Evolutionary conservation across 805 yeast species (phyloP).

Genomic region (Dipodascopsis uninucleata): DNA sequence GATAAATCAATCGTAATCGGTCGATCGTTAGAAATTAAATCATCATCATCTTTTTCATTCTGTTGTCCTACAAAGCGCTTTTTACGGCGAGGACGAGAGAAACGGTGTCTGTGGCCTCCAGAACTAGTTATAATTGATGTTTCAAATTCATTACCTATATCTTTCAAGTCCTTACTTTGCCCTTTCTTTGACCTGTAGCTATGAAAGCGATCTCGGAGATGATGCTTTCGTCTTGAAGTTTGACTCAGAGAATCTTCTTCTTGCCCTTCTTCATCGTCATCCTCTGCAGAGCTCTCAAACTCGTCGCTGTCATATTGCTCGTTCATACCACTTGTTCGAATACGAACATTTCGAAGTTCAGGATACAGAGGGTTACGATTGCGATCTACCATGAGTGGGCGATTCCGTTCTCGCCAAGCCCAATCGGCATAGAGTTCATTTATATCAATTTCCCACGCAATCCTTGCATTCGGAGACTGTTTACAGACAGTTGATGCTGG

Average conservation of each 20-base stretch:
- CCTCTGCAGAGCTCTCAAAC: neutral
- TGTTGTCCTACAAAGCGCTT: too few species aligned
- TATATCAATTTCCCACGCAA: conserved; percentile 26
- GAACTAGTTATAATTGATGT: too few species aligned
- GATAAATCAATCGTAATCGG: too few species aligned
- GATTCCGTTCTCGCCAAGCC: conserved; percentile 27
- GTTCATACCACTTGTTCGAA: neutral
- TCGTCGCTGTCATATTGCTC: neutral
- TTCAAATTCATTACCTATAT: too few species aligned
- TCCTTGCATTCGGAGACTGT: conserved; percentile 4
- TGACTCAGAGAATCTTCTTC: neutral
- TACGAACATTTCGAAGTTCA: neutral
- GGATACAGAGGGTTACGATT: conserved; percentile 14
- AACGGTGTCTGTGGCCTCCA: too few species aligned
- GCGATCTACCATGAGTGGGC: conserved; percentile 19
- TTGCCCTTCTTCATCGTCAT: neutral
- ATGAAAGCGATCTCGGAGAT: neutral
- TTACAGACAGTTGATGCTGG: conserved; percentile 22
- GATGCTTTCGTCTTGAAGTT: neutral
- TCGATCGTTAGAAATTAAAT: too few species aligned
- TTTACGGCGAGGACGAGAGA: too few species aligned
- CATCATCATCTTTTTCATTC: too few species aligned
- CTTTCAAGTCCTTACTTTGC: too few species aligned
- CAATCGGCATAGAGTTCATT: conserved; percentile 23
- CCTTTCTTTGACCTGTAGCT: too few species aligned